Conservation (phyloP, 805 yeast species). For the Kodamaea fukazawae region DNA sequence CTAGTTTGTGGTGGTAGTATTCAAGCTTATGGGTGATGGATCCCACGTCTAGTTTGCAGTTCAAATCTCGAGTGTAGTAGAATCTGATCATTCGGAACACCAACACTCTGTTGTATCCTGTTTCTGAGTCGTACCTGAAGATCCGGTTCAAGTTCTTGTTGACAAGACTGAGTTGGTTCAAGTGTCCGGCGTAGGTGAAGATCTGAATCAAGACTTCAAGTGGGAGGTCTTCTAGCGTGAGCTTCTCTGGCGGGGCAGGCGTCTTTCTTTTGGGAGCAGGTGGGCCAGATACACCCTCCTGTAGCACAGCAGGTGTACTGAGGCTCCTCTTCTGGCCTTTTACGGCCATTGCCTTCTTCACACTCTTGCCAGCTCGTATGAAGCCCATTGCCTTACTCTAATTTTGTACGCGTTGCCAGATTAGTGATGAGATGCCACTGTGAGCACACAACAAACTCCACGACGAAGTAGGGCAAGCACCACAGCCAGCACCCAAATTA, state of each 20-base stretch:
- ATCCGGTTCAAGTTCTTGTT: slow-evolving; percentile 27
- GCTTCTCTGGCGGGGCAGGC: slow-evolving; percentile 1
- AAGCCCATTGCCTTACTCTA: slow-evolving; percentile 23
- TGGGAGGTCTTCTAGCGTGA: slow-evolving; percentile 37
- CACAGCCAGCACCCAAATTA: too few relatives aligned
- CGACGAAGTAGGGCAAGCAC: background rate
- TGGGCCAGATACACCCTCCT: background rate
- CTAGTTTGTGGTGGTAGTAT: slow-evolving; percentile 10
- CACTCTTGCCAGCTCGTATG: slow-evolving; percentile 23
- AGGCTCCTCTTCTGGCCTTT: too few relatives aligned
- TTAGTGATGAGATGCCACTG: background rate
- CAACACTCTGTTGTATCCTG: slow-evolving; percentile 13
- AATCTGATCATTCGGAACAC: slow-evolving; percentile 21
- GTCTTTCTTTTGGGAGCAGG: background rate
- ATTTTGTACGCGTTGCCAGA: background rate
- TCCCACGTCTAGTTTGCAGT: slow-evolving; percentile 10
- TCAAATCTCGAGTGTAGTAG: slow-evolving; percentile 22
- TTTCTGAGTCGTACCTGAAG: slow-evolving; percentile 24
- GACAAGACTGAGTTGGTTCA: slow-evolving; percentile 33
- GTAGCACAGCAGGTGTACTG: background rate
- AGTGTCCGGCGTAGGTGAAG: slow-evolving; percentile 34
- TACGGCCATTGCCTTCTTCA: slow-evolving; percentile 6
- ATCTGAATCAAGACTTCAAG: slow-evolving; percentile 40
- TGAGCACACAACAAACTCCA: background rate
- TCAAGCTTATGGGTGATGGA: slow-evolving; percentile 11